Base-by-base conservation (phyloP, 2,329 filamentous ascomycete species). In the Penicillium sp. region DNA sequence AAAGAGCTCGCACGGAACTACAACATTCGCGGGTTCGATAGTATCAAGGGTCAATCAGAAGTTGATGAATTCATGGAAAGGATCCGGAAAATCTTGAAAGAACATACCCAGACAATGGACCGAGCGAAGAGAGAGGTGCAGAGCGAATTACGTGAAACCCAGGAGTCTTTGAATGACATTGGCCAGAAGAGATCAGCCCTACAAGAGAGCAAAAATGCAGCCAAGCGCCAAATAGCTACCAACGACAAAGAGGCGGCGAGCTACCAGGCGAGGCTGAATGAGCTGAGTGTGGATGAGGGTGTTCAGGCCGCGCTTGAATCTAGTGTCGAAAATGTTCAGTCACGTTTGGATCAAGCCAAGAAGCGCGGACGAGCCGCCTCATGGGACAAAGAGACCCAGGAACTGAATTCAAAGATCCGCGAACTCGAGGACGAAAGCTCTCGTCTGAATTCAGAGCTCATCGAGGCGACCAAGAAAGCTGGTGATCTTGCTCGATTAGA, bases 221-320 rank as follows among this genome's bases (percentile, higher is more conserved):
- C 92, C 5, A 90, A 87, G 69, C 86, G 91, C 67, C 88, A 91
- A 51, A 92, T 96, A 63, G 80, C 82, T 0, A 79, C 83, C 6
- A 93, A 95, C 67, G 92, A 96, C 63, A 88, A 85, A 71, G 90
- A 90, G 58, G 86, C 89, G 7, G 78, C 78, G 3, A 79, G 81
- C 1, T 82, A 93, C 38, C 91, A 96, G 71, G 84, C 81, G 51
- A 87, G 90, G 35, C 82, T 92, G 35, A 85, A 90, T 69, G 82
- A 83, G n/a, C 89, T 99, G 59, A 85, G 90, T 41, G 85, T 93
- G 31, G 94, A 99, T 69, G 94, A 98, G 78, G 93, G 93, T 3
- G 86, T 87, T 35, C 91, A 92, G 74, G 90, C 91, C 29, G 83
- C 91, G 3, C 83, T 97, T 7, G 90, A 95, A 69, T 86, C 88